phyloP scores from a whole-genome alignment of 1,139 yeast genomes.

The Sugiyamaella sp. region DNA sequence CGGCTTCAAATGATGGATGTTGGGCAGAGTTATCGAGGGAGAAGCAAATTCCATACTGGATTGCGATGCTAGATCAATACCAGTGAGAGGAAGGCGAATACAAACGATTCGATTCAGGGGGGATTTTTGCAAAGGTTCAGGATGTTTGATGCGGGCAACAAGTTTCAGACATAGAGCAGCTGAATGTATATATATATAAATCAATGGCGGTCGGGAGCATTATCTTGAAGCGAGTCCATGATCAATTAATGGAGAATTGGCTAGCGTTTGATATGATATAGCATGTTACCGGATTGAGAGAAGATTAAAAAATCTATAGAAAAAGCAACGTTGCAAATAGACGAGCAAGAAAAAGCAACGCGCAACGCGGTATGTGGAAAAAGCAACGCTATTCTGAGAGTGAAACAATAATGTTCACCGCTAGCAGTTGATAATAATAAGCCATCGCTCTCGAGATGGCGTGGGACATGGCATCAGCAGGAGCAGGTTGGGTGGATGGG shows the following conservation, averaged over 20 bases:
- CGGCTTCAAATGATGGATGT: conserved; percentile 15
- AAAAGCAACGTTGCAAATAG: conserved; percentile 8
- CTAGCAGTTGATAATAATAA: background rate
- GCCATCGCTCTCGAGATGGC: no score
- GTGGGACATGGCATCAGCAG: no score
- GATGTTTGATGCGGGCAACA: background rate
- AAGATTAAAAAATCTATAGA: conserved; percentile 1
- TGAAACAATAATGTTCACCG: background rate
- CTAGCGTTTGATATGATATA: conserved; percentile 18
- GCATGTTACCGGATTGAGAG: conserved; percentile 15
- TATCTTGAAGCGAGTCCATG: conserved; percentile 3
- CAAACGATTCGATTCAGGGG: no score
- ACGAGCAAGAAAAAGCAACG: conserved; percentile 9
- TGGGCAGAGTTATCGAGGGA: conserved; percentile 14
- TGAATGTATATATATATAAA: conserved; percentile 7
- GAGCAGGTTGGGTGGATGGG: no score
- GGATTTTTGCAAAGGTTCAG: background rate
- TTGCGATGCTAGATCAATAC: background rate
- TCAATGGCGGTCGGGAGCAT: background rate
- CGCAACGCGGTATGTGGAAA: background rate
- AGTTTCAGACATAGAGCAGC: background rate
- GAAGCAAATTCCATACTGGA: conserved; percentile 17
- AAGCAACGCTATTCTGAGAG: background rate
- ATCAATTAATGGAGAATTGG: conserved; percentile 15
- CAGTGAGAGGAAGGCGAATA: background rate